Evolutionary conservation across 2,329 filamentous ascomycete genomes (phyloP), one percentile per base, ranked within the genome.

Genomic region (Neofusicoccum parvum): DNA sequence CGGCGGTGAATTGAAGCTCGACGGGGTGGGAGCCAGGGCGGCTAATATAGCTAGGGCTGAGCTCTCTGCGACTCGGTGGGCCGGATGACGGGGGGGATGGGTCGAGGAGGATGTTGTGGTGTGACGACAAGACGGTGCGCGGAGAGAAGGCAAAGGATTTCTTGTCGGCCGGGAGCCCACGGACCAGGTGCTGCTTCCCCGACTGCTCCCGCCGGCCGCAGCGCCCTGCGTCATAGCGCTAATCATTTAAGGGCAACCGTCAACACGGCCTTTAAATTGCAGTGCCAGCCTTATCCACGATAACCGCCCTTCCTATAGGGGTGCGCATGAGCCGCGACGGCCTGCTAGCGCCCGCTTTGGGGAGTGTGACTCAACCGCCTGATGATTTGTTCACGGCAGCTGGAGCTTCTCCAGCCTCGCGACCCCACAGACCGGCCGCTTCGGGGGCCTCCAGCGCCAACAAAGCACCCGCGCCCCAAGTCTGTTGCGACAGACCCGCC

Each of bases 121-220:
- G 62, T 65, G 62, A 65, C 62, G 62, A 49, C 62, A 58, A 43
- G 62, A 65, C 10, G 46, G 11, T 34, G 45, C 45, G 48, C 45
- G 59, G 59, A 51, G 48, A 41, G 34, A 45, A 32, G 53, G 59
- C 59, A 62, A 63, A 63, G 60, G 60, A 63, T 63, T 63, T 63
- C 60, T 64, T 27, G 56, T 60, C 56, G 41, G 41, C 43, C 56
- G 56, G 56, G 41, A 43, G 17, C 15, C 10, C 54, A 59, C 54
- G 41, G 54, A 46, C 54, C 51, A 53, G 5, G 14, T n/a, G 37
- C 54, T 45, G 36, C 51, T 56, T 41, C 51, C 54, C 56, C 56
- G 56, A 60, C 11, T 12, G 54, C 41, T 49, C 56, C 56, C 56
- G 56, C 56, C 39, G n/a, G 50, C 50, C 9, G 32, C 49, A 23